Percentiles rank a stretch among this genome's conserved stretches.
Conservation (phyloP, 2,329 filamentous ascomycete genomes). For the Sporothrix phasma region DNA sequence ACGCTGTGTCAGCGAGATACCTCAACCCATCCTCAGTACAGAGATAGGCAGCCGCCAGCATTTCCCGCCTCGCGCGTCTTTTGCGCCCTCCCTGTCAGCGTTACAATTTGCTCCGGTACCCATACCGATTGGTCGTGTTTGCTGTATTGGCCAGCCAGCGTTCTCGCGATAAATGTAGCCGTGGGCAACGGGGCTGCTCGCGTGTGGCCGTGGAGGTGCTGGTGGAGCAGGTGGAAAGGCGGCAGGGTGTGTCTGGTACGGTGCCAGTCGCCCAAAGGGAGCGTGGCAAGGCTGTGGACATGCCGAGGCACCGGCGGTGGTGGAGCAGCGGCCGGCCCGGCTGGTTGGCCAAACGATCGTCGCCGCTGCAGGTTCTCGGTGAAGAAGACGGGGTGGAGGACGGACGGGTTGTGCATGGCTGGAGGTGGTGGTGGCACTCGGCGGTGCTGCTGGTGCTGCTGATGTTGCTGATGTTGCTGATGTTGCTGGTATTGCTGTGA, state of each 20-base stretch:
- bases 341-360: conserved; percentile 23
- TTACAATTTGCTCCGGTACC: conserved; percentile 9
- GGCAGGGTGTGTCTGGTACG: conserved; percentile 5
- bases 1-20: neutral
- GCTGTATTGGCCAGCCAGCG: neutral
- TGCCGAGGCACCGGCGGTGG: neutral
- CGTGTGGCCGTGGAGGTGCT: conserved; percentile 22
- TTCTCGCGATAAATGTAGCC: conserved; percentile 50
- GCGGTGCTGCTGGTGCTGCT: neutral
- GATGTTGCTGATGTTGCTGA: neutral
- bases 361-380: conserved; percentile 48
- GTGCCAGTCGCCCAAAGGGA: neutral
- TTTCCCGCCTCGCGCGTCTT: neutral
- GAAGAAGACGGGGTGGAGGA: conserved; percentile 67
- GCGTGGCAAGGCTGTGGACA: conserved; percentile 17
- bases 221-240: conserved; percentile 1
- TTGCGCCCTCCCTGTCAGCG: neutral
- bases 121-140: neutral
- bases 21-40: neutral
- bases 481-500: too few relatives aligned
- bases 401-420: conserved; percentile 42
- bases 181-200: conserved; percentile 40
- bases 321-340: conserved; percentile 15
- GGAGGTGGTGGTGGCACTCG: neutral
- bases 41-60: neutral